These are phyloP conservation scores for Cytospora schulzeri DNA, from an alignment of 2,329 filamentous ascomycete genomes.

Conservation along the genomic window DNA sequence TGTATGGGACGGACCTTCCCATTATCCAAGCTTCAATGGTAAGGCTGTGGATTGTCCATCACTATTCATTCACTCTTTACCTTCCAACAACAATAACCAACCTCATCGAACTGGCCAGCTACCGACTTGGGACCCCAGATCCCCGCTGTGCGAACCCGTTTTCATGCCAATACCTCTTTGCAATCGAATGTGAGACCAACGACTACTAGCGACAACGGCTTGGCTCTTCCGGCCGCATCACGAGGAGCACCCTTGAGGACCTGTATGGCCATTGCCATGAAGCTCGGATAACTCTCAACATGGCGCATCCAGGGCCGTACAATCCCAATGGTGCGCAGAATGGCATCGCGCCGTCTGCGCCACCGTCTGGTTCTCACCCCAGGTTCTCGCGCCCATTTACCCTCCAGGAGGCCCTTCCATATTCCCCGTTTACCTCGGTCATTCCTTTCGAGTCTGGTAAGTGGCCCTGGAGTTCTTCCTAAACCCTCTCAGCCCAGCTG, in stretches of 20 bases:
- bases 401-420: slow-evolving; percentile 77
- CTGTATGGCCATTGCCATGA: slow-evolving; percentile 34
- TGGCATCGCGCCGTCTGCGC: slow-evolving; percentile 25
- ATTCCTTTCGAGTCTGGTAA: slow-evolving; percentile 76
- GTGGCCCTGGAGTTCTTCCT: slow-evolving; percentile 30
- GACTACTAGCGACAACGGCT: slow-evolving; percentile 9
- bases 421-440: slow-evolving; percentile 78
- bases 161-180: background rate
- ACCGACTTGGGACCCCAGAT: background rate
- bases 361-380: slow-evolving; percentile 23
- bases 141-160: background rate
- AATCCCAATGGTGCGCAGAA: slow-evolving; percentile 39
- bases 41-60: slow-evolving; percentile 10
- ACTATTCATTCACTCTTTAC: slow-evolving; percentile 6
- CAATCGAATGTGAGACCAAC: slow-evolving; percentile 10
- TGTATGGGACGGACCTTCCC: slow-evolving; percentile 6
- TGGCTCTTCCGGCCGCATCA: slow-evolving; percentile 12
- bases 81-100: background rate
- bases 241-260: background rate
- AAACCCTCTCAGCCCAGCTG: background rate
- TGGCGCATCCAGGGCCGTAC: slow-evolving; percentile 35
- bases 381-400: slow-evolving; percentile 53
- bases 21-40: slow-evolving; percentile 11
- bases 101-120: background rate
- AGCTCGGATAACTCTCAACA: slow-evolving; percentile 33